phyloP scores from a whole-genome alignment of 345 rosid species.

The Trapa bicornis region DNA sequence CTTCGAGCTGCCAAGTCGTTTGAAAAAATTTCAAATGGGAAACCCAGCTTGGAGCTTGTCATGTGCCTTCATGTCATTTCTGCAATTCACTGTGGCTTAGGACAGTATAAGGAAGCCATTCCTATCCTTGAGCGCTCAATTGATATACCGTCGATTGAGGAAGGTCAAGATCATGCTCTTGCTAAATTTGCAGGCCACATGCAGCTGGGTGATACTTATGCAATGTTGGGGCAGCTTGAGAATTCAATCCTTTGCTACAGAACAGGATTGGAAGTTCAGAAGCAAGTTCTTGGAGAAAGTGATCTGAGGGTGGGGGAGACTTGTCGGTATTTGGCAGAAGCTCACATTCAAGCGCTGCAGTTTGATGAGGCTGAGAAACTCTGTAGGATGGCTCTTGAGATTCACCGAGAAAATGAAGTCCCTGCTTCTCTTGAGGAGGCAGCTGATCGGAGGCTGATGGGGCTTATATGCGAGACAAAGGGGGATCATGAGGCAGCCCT shows the following conservation, averaged over 20 bases:
- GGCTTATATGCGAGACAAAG: conserved; percentile 76
- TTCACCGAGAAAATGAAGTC: conserved; percentile 48
- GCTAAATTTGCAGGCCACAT: conserved; percentile 84
- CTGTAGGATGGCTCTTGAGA: conserved; percentile 57
- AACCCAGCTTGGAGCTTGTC: conserved; percentile 51
- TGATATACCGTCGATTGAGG: conserved; percentile 50
- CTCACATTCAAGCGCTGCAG: conserved; percentile 73
- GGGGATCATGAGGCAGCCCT: conserved; percentile 78
- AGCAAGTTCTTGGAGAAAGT: conserved; percentile 59
- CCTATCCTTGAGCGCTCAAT: conserved; percentile 62
- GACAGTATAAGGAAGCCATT: conserved; percentile 59
- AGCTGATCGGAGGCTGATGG: conserved; percentile 85
- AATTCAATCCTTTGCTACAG: conserved; percentile 57
- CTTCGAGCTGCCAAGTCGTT: conserved; percentile 59
- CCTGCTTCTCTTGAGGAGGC: conserved; percentile 75
- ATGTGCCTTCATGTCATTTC: conserved; percentile 84
- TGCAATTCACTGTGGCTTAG: conserved; percentile 65
- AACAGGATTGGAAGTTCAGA: conserved; percentile 61
- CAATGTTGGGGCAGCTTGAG: conserved; percentile 80
- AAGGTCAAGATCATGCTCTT: conserved; percentile 73
- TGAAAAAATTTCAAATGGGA: conserved; percentile 49
- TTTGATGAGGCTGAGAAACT: conserved; percentile 63
- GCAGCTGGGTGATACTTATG: conserved; percentile 91
- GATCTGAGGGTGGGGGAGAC: conserved; percentile 81
- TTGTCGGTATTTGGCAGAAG: conserved; percentile 72